Evolutionary conservation across 805 yeast species (phyloP), one percentile per base, ranked within the genome.

Genomic region (Suhomyces sp.): DNA sequence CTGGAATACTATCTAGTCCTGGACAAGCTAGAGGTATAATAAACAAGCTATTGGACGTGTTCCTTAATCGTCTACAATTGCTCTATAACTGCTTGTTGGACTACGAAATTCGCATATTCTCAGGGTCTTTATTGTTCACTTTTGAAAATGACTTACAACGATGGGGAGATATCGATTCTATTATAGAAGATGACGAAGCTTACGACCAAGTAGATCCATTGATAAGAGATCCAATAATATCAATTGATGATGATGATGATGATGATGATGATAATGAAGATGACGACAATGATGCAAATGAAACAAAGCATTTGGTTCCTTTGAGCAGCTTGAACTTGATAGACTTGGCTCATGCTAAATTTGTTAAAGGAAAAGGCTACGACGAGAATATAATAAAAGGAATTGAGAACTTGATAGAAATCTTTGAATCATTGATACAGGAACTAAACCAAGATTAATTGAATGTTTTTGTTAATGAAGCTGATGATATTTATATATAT

Each of bases 311-410:
- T 0, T 56, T 64, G 42, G 53, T 29, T 1, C 65, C 72, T 0
- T 54, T 86, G 31, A 81, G 90, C 41, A 61, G 76, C 5, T 61
- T 88, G 34, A 72, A 78, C 24, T 50, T 90, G 31, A 88, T 93
- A 5, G 98, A 93, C 58, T 88, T 93, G 66, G 97, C 97, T 1
- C 98, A 93, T 55, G 76, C 96, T 0, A 74, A 65, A 42, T 61
- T 74, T 39, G 69, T 73, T 0, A 79, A 80, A 0, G 85, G 83
- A 0, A 39, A 71, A 38, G 88, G 88, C 0, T 74, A 74, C 13
- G 97, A 88, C 56, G 84, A 77, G 29, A 83, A 85, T 51, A 62
- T 81, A 2, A 54, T 88, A 2, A 63, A 60, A 10, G 98, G 97
- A 0, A 63, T 90, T 1, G 82, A 80, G 46, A 80, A 74, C 43